Percentiles rank a stretch among this genome's conserved stretches.
phyloP scores from a whole-genome alignment of 1,284 basidiomycete genomes.

The Xerocomus minutiporus region DNA sequence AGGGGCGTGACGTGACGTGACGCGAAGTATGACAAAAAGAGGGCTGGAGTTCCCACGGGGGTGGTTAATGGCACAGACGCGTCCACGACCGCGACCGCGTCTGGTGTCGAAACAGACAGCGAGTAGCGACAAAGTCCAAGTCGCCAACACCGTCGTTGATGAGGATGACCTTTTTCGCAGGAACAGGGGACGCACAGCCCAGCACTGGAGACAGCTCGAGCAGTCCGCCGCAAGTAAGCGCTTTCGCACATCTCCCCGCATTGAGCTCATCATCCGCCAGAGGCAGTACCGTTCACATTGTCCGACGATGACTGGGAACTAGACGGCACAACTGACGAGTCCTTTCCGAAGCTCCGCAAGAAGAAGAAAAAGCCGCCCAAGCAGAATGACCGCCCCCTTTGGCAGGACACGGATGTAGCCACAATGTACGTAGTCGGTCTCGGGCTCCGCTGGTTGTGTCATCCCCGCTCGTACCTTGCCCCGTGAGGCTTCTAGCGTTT shows the following conservation, averaged over 20 bases:
- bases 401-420: conserved; percentile 31
- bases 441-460: neutral
- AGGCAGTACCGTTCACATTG: conserved; percentile 18
- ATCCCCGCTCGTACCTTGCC: neutral
- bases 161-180: conserved; percentile 64
- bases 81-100: conserved; percentile 53
- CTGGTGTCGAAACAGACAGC: conserved; percentile 32
- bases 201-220: conserved; percentile 55
- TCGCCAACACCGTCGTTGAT: conserved; percentile 37
- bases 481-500: neutral
- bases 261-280: conserved; percentile 20
- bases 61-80: conserved; percentile 20
- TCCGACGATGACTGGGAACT: conserved; percentile 20
- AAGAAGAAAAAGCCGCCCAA: conserved; percentile 38
- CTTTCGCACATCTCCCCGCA: neutral
- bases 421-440: conserved; percentile 22
- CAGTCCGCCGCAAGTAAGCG: conserved; percentile 48
- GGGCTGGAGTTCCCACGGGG: conserved; percentile 46
- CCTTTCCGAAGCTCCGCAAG: conserved; percentile 33
- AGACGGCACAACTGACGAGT: conserved; percentile 23
- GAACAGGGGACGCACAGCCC: conserved; percentile 49
- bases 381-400: conserved; percentile 34
- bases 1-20: conserved; percentile 29
- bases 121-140: conserved; percentile 1
- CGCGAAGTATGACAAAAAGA: conserved; percentile 30